Conservation (phyloP, 2,329 filamentous ascomycete genomes). For the Cladosporium oxysporum region DNA sequence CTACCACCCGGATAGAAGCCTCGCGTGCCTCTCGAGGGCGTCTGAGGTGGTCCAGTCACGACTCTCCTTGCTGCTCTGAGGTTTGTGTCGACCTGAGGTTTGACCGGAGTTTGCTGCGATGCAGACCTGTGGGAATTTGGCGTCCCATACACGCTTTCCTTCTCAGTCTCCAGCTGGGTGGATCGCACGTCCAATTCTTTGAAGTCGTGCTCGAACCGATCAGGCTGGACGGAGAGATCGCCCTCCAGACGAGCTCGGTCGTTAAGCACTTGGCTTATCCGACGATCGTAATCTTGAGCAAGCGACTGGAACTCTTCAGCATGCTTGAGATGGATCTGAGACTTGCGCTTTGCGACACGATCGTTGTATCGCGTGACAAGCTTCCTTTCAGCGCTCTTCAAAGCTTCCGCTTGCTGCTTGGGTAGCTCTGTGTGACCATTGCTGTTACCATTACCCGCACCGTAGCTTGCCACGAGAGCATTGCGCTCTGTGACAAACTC, state of each 20-base stretch:
- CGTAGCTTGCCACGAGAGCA: constrained; percentile 34
- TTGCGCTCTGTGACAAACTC: constrained; percentile 38
- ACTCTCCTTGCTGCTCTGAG: constrained; percentile 5
- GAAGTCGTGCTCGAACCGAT: constrained; percentile 36
- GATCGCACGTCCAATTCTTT: constrained; percentile 31
- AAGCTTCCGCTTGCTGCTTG: constrained; percentile 27
- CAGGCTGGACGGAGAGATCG: constrained; percentile 37
- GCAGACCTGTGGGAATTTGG: constrained; percentile 5
- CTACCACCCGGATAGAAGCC: constrained; percentile 27
- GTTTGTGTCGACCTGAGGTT: background rate
- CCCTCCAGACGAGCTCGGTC: constrained; percentile 34
- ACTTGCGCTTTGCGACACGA: constrained; percentile 37
- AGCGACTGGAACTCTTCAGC: constrained; percentile 37
- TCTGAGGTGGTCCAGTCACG: constrained; percentile 25
- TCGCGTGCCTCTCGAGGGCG: constrained; percentile 30
- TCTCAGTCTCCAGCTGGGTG: constrained; percentile 30
- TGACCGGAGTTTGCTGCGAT: constrained; percentile 5
- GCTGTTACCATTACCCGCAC: constrained; percentile 27
- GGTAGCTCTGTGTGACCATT: constrained; percentile 23
- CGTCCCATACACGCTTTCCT: constrained; percentile 22
- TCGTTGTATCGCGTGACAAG: constrained; percentile 38
- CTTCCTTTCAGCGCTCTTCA: constrained; percentile 35
- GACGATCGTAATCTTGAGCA: constrained; percentile 38
- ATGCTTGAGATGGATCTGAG: constrained; percentile 40
- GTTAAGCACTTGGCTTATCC: constrained; percentile 34